Evolutionary conservation across 768 basidiomycete species (phyloP), one percentile per base, ranked within the genome.

Genomic region (Boletus eberwhitei): DNA sequence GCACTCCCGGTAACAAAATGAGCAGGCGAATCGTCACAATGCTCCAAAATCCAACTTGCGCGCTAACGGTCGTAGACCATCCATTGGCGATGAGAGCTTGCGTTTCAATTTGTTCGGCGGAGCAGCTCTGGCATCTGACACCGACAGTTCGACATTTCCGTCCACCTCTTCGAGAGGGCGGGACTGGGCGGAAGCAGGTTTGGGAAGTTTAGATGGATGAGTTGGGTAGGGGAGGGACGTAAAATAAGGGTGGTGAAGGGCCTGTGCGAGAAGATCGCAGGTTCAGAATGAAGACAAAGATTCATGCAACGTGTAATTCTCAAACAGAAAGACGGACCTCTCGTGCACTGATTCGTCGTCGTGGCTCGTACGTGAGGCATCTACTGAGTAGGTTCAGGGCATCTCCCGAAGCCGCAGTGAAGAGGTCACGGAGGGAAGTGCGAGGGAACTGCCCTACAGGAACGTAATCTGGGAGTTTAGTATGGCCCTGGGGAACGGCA

Each of bases 211-310:
- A 8, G 85, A 86, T 0, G 93, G 93, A 59, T 90, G 88, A 0
- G 94, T 87, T 0, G 97, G 94, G 60, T 88, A 84, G 8, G 94
- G 94, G 4, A 89, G 75, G 12, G 89, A 83, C 39, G 82, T 82
- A 76, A 98, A 98, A 71, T 96, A 98, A 4, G 88, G 75, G 64
- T 98, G 94, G 45, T 79, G 70, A 16, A 99, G 83, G 9, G 93
- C 90, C 93, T 96, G 59, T 16, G 14, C 12, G 42, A 31, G 8
- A 32, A 35, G 36, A 31, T 16, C 5, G 8, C 11, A 13, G 36
- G 32, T 36, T 56, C 48, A 55, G 44, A 17, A 32, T 2, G n/a
- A 54, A 35, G 19, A 35, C 16, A 5, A 6, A 21, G 21, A 7
- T n/a, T 36, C 8, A 11, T n/a, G 21, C 13, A 7, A 29, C 5